Evolutionary conservation across 306 rosid species (phyloP).

Genomic region (Hippophae tibetana): DNA sequence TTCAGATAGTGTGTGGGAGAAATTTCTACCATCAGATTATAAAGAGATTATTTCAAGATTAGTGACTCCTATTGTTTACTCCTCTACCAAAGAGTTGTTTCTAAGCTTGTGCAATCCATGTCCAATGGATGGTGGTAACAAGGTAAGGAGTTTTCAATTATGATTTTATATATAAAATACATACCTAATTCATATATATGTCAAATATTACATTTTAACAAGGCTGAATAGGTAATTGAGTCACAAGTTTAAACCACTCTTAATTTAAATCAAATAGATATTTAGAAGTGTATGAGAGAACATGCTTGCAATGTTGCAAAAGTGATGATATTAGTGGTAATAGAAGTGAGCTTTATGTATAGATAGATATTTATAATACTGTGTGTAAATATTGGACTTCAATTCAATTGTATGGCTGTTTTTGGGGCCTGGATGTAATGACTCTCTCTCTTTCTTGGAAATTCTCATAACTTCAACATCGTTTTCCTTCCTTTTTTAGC

Average conservation of each 20-base stretch:
- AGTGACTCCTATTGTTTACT: constrained; percentile 25
- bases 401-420: constrained; percentile 4
- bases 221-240: too few species aligned
- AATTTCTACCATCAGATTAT: constrained; percentile 36
- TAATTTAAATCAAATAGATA: neutral
- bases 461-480: neutral
- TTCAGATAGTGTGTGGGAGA: constrained; percentile 41
- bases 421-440: constrained; percentile 10
- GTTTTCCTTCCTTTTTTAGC: neutral
- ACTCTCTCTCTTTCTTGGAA: constrained; percentile 15
- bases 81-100: constrained; percentile 38
- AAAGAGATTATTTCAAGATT: constrained; percentile 31
- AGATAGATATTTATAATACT: neutral
- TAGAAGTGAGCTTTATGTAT: neutral
- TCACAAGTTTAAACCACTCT: neutral
- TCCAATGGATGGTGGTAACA: constrained; percentile 39
- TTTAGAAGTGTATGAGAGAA: too few species aligned
- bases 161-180: neutral
- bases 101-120: constrained; percentile 37
- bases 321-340: too few species aligned
- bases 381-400: constrained; percentile 15
- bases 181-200: neutral
- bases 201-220: too few species aligned
- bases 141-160: constrained; percentile 14
- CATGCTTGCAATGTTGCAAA: too few species aligned